Percentiles rank a stretch among this genome's conserved stretches.
These are phyloP conservation scores for Dissophora ornata DNA, from an alignment of 192 early-diverging fungal genomes.

Conservation along the genomic window DNA sequence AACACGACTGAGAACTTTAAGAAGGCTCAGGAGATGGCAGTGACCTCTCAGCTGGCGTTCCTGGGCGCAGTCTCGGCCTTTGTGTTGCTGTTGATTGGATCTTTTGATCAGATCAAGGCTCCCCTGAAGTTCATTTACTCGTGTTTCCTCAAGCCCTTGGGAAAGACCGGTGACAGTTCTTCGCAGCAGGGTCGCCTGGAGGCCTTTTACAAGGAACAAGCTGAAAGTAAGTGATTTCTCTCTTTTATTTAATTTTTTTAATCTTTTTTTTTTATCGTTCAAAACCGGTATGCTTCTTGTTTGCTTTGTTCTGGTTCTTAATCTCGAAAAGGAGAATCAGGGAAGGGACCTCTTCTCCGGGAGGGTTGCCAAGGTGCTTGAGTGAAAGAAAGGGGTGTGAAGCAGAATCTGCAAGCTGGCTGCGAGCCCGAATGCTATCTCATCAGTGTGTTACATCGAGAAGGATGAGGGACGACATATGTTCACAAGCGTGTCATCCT, in stretches of 20 bases:
- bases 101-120: slow-evolving; percentile 55
- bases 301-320: too few relatives aligned
- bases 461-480: too few relatives aligned
- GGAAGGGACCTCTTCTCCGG: too few relatives aligned
- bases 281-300: too few relatives aligned
- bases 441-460: too few relatives aligned
- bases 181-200: slow-evolving; percentile 81
- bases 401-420: too few relatives aligned
- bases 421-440: too few relatives aligned
- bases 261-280: slow-evolving; percentile 15
- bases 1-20: slow-evolving; percentile 51
- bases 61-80: slow-evolving; percentile 30
- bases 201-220: slow-evolving; percentile 84
- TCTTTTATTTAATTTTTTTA: slow-evolving; percentile 3
- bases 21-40: slow-evolving; percentile 45
- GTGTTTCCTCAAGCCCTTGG: slow-evolving; percentile 79
- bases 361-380: too few relatives aligned
- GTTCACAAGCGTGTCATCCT: too few relatives aligned
- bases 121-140: slow-evolving; percentile 71
- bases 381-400: too few relatives aligned
- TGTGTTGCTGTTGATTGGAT: slow-evolving; percentile 38
- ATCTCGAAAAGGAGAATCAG: not conserved
- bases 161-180: slow-evolving; percentile 61
- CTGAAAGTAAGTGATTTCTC: slow-evolving; percentile 59
- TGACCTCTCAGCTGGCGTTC: slow-evolving; percentile 46